Base-by-base conservation (phyloP, 163 green algal genomes). In the Prototheca stagnorum region DNA sequence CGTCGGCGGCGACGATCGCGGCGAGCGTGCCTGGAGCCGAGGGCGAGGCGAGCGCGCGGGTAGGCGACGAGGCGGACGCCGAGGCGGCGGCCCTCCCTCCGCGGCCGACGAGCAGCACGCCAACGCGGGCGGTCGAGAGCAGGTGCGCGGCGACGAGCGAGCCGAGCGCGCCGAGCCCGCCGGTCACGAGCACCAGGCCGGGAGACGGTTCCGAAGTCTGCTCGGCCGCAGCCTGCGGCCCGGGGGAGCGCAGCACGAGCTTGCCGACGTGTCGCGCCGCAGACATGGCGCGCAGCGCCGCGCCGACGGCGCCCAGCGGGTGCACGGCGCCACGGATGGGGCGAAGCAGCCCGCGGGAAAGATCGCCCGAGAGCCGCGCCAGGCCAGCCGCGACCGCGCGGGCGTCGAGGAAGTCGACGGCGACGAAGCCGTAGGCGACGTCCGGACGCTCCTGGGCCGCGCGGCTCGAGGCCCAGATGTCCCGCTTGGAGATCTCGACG, bases 401-500 rank as follows among this genome's bases (percentile, higher is more conserved):
- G 20, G 47, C 42, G 27, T 67, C 24, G 57, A 93, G 59, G 62
- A 94, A 91, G 68, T 94, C 84, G 8, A 94, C 68, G 1, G 84
- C 84, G 16, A 94, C 63, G 33, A 91, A 58, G 20, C 57, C 52
- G 65, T 82, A 90, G 4, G 15, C 11, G 21, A 86, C 65, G 44
- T 94, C 84, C 2, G 80, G 77, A 3, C 84, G 77, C 64, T 92
- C 75, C 49, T 73, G 52, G 8, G 60, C 42, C 24, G 80, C 57
- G 8, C 73, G 63, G 5, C 44, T 54, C 1, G 63, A 42, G 24
- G 56, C 73, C 80, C 80, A 91, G 55, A 93, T 85, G 71, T 90
- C 84, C 44, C 84, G 73, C 78, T 94, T 95, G 58, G 73, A 75
- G 55, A 95, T 92, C 74, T 95, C 85, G 21, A 85, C 62, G 57